Evolutionary conservation across 2,329 filamentous ascomycete genomes (phyloP).

Genomic region (Fonsecaea multimorphosa): DNA sequence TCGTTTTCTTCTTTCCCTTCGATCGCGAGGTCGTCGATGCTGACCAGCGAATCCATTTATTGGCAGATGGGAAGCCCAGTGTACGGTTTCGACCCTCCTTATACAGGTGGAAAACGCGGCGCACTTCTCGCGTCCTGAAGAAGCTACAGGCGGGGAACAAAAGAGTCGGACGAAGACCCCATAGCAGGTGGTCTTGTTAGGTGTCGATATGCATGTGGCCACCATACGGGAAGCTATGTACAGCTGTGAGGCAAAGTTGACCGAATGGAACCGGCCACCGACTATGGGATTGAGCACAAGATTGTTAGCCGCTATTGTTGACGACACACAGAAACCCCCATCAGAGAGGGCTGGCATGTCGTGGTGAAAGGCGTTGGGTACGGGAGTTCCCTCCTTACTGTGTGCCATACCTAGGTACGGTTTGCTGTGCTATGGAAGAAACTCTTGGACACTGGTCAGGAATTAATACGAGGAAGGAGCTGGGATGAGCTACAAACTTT

Average conservation of each 20-base stretch:
- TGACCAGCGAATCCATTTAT: not conserved
- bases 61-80: conserved; percentile 34
- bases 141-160: too few species aligned
- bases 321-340: not conserved
- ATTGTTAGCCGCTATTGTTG: not conserved
- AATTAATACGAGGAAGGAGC: not conserved
- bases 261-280: not conserved
- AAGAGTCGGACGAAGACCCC: not conserved
- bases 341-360: not conserved
- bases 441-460: not conserved
- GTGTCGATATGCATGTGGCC: not conserved
- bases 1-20: not conserved
- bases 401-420: too few species aligned
- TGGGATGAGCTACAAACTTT: not conserved
- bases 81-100: conserved; percentile 35
- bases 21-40: not conserved
- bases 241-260: not conserved
- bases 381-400: too few species aligned
- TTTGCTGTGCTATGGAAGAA: not conserved
- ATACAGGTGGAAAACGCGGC: not conserved
- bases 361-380: not conserved
- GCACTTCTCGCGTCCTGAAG: not conserved
- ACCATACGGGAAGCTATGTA: not conserved
- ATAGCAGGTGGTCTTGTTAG: not conserved
- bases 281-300: not conserved